Evolutionary conservation across 2,329 filamentous ascomycete genomes (phyloP), one percentile per base, ranked within the genome.

Genomic region (Cercospora berteroae): DNA sequence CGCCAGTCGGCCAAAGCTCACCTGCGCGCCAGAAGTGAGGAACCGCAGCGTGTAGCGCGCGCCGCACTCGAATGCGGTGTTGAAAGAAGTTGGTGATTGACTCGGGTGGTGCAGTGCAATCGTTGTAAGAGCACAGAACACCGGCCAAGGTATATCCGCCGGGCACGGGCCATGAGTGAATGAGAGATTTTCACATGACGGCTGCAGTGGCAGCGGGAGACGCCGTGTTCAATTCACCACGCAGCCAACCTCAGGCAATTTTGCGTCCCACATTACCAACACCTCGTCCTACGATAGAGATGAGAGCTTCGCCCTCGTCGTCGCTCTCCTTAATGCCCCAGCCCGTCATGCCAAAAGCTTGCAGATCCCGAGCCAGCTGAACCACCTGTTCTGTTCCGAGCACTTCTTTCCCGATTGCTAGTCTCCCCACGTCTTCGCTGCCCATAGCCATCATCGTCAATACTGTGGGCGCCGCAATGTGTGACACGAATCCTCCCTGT

Each of bases 361-460:
- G 90, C 73, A 97, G 80, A 78, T 99, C 95, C 74, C 95, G 86
- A 10, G 92, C 94, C 63, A 97, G 81, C 60, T 88, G 88, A 65
- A 99, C 86, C 63, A 93, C 83, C 67, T 92, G 90, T 77, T 97
- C 92, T 2, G 89, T 90, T 0, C 89, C 94, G 56, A 98, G 80
- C 0, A 97, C 88, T 57, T 94, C 91, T 74, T 88, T 89, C 33
- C 94, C 93, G 67, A 99, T 78, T 70, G 92, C 87, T 72, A 99
- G 79, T 67, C 95, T 87, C 4, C 95, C 95, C 13, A 99, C 93
- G 79, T 99, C 95, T 78, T 98, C 95, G 0, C 91, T 92, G 0
- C 95, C 95, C 95, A 99, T 98, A 36, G 94, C 93, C 95, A 99
- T 99, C 70, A 99, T 83, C 18, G 89, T 91, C 63, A 99, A 80